These are phyloP conservation scores for Fusarium avenaceum DNA, from an alignment of 2,329 filamentous ascomycete species.

Conservation along the genomic window DNA sequence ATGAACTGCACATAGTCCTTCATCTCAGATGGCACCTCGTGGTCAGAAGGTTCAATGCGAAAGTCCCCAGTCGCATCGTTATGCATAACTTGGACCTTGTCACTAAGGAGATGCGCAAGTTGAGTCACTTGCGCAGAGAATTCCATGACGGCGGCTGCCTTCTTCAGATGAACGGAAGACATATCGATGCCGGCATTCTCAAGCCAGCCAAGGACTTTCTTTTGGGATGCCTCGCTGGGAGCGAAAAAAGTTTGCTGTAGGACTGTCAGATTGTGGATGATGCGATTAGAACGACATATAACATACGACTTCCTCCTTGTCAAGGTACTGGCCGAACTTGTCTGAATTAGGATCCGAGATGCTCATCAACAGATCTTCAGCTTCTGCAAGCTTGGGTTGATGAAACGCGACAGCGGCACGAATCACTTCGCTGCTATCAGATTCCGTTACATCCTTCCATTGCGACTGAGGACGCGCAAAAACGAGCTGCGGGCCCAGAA, in stretches of 20 bases:
- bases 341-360: neutral
- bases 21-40: neutral
- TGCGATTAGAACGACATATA: too few relatives aligned
- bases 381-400: constrained; percentile 7
- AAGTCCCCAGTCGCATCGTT: constrained; percentile 1
- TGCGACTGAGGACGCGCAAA: constrained; percentile 1
- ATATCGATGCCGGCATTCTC: neutral
- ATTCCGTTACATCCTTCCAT: neutral
- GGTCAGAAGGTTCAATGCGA: neutral
- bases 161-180: neutral
- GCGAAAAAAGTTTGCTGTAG: neutral
- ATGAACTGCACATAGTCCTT: neutral
- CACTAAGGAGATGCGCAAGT: neutral
- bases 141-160: constrained; percentile 1
- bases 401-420: constrained; percentile 14
- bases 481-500: neutral
- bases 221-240: constrained; percentile 3
- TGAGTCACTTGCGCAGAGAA: neutral
- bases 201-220: neutral
- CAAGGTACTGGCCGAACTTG: constrained; percentile 8
- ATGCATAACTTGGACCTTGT: neutral
- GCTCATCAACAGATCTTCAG: constrained; percentile 7
- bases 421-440: neutral
- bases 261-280: neutral
- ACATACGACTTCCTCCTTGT: neutral